Conservation (phyloP, 2,329 filamentous ascomycete species). For the Aspergillus sp. region DNA sequence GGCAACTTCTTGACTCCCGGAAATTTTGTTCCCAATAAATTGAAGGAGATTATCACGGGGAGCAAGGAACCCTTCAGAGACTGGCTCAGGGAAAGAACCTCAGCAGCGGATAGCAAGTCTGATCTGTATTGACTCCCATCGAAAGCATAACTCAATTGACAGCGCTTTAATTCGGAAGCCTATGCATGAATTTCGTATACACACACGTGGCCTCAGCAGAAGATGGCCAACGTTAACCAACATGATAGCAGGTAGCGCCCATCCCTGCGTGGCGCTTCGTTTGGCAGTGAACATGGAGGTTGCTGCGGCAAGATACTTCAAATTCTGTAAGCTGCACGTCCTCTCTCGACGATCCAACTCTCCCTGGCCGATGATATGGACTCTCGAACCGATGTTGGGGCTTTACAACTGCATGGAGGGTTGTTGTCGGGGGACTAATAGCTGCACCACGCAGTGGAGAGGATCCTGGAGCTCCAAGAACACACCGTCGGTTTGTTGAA, state of each 20-base stretch:
- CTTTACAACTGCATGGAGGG: background rate
- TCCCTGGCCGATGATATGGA: background rate
- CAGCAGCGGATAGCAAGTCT: background rate
- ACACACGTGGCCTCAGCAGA: conserved; percentile 13
- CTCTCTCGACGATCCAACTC: background rate
- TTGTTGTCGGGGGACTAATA: background rate
- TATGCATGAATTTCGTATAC: background rate
- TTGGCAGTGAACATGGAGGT: background rate
- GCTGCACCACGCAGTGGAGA: background rate
- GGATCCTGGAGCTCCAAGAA: background rate
- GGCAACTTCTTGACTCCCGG: background rate
- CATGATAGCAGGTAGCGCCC: conserved; percentile 3
- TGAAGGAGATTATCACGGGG: background rate
- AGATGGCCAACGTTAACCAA: conserved; percentile 14
- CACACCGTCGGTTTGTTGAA: background rate
- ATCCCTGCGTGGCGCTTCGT: conserved; percentile 5
- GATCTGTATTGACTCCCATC: background rate
- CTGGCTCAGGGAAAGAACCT: background rate
- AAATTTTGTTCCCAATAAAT: background rate
- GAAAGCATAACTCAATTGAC: no score
- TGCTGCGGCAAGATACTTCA: background rate
- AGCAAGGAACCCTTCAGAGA: background rate
- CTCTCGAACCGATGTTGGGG: background rate
- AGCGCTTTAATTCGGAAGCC: background rate
- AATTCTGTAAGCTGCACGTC: background rate